Percentiles rank a stretch among this genome's conserved stretches.
Conservation (phyloP, 2,329 filamentous ascomycete genomes). For the Sarocladiaceae sp. region DNA sequence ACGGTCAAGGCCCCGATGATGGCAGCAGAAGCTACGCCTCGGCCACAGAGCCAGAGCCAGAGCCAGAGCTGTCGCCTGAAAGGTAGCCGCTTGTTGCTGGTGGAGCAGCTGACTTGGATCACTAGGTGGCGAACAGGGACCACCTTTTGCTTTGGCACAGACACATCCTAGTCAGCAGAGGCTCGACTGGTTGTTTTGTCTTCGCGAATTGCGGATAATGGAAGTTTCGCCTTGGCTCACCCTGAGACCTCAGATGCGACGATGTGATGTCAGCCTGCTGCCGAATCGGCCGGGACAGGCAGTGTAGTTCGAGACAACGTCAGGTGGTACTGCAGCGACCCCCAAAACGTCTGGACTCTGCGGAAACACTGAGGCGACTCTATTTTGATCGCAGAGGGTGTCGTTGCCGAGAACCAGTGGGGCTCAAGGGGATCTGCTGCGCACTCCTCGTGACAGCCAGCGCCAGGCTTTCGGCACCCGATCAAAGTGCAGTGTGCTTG, state of each 20-base stretch:
- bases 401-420: slow-evolving; percentile 2
- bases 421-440: slow-evolving; percentile 7
- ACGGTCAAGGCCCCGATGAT: no score
- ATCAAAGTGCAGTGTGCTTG: no score
- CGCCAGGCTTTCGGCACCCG: no score
- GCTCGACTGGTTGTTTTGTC: slow-evolving; percentile 6
- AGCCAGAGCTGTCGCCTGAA: not conserved
- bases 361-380: not conserved
- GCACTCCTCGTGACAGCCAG: slow-evolving; percentile 6
- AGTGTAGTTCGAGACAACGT: not conserved
- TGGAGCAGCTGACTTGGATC: slow-evolving; percentile 9
- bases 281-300: not conserved
- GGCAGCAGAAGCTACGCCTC: no score
- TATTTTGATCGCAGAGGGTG: slow-evolving; percentile 1
- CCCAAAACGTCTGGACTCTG: no score
- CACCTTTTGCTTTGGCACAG: slow-evolving; percentile 5
- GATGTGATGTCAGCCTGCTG: slow-evolving; percentile 6
- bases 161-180: slow-evolving; percentile 5
- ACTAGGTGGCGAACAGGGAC: slow-evolving; percentile 6
- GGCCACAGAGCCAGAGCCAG: no score
- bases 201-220: not conserved
- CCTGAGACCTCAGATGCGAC: no score
- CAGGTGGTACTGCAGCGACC: not conserved
- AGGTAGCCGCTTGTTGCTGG: slow-evolving; percentile 3
- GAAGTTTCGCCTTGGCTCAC: not conserved